Base-by-base conservation (phyloP, 1,284 basidiomycete species). In the Anthracocystis setariae region DNA sequence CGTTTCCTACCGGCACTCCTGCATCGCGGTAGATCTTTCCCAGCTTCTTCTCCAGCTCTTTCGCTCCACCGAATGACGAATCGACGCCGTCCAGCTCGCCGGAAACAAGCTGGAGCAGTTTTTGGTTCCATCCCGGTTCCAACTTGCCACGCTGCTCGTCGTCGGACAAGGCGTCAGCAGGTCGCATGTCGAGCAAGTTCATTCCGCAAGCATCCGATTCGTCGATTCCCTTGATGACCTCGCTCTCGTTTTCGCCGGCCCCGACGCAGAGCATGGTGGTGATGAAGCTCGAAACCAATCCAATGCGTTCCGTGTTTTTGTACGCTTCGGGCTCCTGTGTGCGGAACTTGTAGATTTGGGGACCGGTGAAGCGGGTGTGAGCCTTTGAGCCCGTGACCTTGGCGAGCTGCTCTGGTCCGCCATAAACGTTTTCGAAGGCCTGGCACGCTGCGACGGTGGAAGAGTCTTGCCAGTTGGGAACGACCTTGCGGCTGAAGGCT, bases 391-490 rank as follows among this genome's bases (percentile, higher is more conserved):
- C 93, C 2, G 91, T 92, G 8, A 91, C 83, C 77, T 90, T 87
- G 0, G 92, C 90, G 10, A 94, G 85, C 5, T 84, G 86, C 59
- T 90, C 88, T 0, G 90, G 84, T 5, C 92, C 91, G 39, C 92
- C 92, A 32, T 86, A 86, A 3, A 45, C 51, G 4, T 23, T 17
- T 42, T 74, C 91, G 38, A 94, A 85, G 49, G 86, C 87, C 46
- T 84, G 85, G 77, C 92, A 94, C 73, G 93, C 91, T 32, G 84
- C 82, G 0, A 87, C 89, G 0, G 92, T 94, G 0, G 91, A 92
- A 0, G 91, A 92, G 84, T 94, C 93, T 83, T 94, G 92, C 93
- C 93, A 94, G 79, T 94, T 94, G 15, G 92, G 92, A 1, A 91
- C 88, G 63, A 87, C 86, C 2, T 85, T 85, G 18, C 89, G 84